Base-by-base conservation (phyloP, 768 basidiomycete genomes). In the Asterophora lycoperdoides region DNA sequence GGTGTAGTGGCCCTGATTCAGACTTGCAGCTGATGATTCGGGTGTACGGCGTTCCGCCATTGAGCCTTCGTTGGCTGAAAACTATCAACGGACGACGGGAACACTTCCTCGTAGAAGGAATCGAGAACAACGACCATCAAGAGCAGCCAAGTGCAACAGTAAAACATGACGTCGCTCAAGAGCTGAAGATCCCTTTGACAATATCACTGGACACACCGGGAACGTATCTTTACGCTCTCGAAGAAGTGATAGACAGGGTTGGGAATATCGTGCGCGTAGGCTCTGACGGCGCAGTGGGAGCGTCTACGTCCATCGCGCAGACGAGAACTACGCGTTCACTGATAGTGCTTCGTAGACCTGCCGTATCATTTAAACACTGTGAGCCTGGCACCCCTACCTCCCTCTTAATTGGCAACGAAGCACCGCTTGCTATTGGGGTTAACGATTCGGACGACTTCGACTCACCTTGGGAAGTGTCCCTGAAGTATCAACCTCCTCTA, bases 31-130 rank as follows among this genome's bases (percentile, higher is more conserved):
- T 86, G 52, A 72, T 69, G 52, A 85, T 90, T 55, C 74, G 79
- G 44, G 81, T 91, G 20, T 71, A 69, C 49, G 89, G 89, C 7
- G 80, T 89, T 8, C 86, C 89, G 15, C 87, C 88, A 9, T 72
- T 92, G 56, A 86, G 81, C 57, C 71, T 93, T 36, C 77, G 80
- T 36, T 92, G 89, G 89, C 75, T 80, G 57, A 81, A 83, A 53
- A 80, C 83, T 18, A 69, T 83, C 36, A 83, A 82, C 48, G 82
- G 81, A 9, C 72, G 75, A 52, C 73, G 75, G 46, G 89, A 93
- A 59, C 72, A 78, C 38, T 87, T 87, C 53, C 68, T 86, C 34
- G 89, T 93, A 1, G 91, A 93, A 59, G 91, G 92, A 8, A 89
- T 94, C 41, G 86, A 90, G 62, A 78, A 76, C 33, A 73, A 75